phyloP scores from a whole-genome alignment of 2,329 filamentous ascomycete genomes.

The Stachybotrys chartarum region DNA sequence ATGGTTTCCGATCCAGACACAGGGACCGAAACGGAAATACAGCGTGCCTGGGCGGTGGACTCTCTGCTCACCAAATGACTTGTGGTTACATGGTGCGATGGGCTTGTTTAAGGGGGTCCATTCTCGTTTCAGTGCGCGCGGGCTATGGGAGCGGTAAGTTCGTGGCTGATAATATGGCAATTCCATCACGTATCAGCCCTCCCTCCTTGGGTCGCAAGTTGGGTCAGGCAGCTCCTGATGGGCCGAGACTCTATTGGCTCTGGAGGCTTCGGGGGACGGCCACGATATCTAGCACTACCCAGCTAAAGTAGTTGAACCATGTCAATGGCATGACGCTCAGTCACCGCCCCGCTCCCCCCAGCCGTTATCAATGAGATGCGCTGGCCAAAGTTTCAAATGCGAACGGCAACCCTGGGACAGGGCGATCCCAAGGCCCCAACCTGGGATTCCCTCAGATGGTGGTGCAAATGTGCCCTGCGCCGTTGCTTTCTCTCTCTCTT shows the following conservation, averaged over 20 bases:
- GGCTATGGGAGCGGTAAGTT: not conserved
- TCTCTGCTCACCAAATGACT: not conserved
- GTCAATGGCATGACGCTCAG: conserved; percentile 1
- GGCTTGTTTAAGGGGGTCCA: not conserved
- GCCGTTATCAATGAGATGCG: not conserved
- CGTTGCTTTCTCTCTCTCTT: not conserved
- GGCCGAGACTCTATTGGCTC: not conserved
- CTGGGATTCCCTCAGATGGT: conserved; percentile 1
- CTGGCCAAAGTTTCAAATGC: conserved; percentile 2
- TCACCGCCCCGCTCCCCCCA: conserved; percentile 1
- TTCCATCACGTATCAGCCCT: not conserved
- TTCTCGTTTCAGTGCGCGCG: not conserved
- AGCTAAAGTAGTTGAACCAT: too few relatives aligned
- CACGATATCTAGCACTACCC: too few relatives aligned
- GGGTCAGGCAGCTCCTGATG: not conserved
- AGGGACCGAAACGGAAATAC: not conserved
- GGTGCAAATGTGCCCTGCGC: not conserved
- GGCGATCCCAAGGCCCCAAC: not conserved
- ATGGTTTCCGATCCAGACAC: not conserved
- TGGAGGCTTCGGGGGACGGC: too few relatives aligned
- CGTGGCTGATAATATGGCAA: not conserved
- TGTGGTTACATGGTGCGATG: not conserved
- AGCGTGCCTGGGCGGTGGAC: not conserved
- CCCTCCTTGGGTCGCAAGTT: not conserved
- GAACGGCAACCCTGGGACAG: not conserved